Conservation (phyloP, 2,329 filamentous ascomycete species). For the Aureobasidium subglaciale region DNA sequence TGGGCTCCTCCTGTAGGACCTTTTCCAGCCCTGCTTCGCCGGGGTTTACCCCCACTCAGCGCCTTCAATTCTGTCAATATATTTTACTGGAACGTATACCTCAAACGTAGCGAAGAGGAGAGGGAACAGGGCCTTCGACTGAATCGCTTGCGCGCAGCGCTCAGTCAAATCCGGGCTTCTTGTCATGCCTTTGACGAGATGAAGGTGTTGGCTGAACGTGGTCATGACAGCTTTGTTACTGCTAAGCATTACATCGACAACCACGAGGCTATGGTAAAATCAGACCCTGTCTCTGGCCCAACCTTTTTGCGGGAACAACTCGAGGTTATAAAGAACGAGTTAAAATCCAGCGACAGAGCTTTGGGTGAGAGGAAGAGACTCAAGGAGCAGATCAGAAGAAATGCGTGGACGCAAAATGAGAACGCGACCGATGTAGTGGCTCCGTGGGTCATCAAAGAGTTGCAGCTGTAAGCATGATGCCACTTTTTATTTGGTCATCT, state of each 20-base stretch:
- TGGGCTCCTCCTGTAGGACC: background rate
- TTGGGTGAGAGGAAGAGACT: background rate
- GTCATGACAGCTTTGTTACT: no score
- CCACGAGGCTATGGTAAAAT: no score
- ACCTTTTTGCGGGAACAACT: background rate
- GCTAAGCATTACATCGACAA: no score
- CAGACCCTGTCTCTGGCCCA: background rate
- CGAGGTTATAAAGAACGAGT: background rate
- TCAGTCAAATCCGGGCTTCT: background rate
- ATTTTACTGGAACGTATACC: no score
- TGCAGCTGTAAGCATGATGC: no score
- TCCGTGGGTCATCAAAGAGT: no score
- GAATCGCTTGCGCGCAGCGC: background rate
- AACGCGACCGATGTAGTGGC: no score
- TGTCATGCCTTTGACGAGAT: background rate
- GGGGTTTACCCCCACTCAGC: no score
- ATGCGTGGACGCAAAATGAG: background rate
- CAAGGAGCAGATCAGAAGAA: background rate
- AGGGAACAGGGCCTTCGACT: background rate
- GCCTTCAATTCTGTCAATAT: no score
- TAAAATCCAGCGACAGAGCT: background rate
- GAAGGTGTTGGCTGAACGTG: background rate
- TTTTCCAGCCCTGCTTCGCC: no score
- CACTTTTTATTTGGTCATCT: no score
- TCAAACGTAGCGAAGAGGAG: background rate